phyloP scores from a whole-genome alignment of 2,329 filamentous ascomycete genomes.

The Fusarium caatingaense region DNA sequence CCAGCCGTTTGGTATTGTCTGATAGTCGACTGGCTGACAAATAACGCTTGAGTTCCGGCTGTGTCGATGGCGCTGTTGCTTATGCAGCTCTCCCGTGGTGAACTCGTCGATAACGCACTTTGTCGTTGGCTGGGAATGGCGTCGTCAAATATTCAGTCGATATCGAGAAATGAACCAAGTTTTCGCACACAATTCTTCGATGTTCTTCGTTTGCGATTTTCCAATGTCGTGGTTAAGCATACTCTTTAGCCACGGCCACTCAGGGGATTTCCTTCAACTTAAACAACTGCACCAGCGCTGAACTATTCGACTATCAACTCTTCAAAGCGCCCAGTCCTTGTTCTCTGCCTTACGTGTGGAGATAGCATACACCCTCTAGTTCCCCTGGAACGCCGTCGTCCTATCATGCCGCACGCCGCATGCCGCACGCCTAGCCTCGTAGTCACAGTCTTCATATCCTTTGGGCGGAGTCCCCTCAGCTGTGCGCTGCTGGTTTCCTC shows the following conservation, averaged over 20 bases:
- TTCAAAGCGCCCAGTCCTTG: conserved; percentile 28
- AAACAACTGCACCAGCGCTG: conserved; percentile 28
- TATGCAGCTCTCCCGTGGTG: conserved; percentile 3
- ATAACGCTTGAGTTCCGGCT: conserved; percentile 6
- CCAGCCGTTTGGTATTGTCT: background rate
- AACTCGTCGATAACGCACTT: background rate
- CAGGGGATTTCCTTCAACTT: conserved; percentile 40
- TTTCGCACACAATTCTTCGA: background rate
- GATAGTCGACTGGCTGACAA: background rate
- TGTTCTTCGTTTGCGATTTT: background rate
- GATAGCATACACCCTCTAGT: conserved; percentile 30
- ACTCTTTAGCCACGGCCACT: background rate
- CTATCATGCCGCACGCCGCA: conserved; percentile 31
- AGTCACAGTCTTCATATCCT: conserved; percentile 29
- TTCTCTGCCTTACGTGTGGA: conserved; percentile 36
- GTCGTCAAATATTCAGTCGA: background rate
- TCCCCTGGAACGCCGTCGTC: conserved; percentile 10
- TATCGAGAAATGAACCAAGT: background rate
- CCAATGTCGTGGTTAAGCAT: conserved; percentile 15
- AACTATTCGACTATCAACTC: conserved; percentile 21
- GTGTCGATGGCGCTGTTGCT: background rate
- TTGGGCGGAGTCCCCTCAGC: conserved; percentile 29
- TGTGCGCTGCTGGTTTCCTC: conserved; percentile 18
- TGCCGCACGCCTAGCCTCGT: conserved; percentile 27
- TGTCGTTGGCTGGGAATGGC: background rate